Conservation (phyloP, 441 rosid species). For the Corymbia calophylla region DNA sequence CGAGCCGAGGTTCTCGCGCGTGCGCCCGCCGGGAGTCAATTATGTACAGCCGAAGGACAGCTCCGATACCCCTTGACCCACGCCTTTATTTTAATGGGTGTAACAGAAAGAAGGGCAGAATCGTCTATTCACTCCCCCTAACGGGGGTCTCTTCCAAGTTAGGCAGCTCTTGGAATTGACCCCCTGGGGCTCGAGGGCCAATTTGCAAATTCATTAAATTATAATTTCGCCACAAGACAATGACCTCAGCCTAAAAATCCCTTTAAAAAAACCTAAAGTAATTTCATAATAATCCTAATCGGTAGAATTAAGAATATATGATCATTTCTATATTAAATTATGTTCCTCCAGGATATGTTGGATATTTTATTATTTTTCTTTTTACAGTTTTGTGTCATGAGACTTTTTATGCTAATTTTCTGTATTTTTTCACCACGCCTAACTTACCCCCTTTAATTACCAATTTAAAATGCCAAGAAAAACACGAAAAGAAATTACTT, state of each 20-base stretch:
- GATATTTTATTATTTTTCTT: too few species aligned
- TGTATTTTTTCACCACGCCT: background rate
- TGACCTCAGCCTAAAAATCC: background rate
- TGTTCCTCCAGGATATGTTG: too few species aligned
- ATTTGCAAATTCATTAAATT: background rate
- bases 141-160: background rate
- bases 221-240: background rate
- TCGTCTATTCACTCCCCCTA: background rate
- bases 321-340: background rate
- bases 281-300: background rate
- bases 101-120: background rate
- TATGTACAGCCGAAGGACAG: background rate
- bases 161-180: background rate
- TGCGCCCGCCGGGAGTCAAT: background rate
- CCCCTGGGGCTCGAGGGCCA: background rate
- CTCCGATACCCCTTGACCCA: background rate
- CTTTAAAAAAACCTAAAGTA: background rate
- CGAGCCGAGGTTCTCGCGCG: background rate
- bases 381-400: background rate
- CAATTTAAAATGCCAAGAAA: background rate
- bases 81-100: background rate
- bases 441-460: background rate
- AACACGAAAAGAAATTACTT: background rate
- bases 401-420: background rate
- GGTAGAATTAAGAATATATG: background rate